Evolutionary conservation across 192 early-diverging fungal genomes (phyloP).

Genomic region (Powellomyces hirtus): DNA sequence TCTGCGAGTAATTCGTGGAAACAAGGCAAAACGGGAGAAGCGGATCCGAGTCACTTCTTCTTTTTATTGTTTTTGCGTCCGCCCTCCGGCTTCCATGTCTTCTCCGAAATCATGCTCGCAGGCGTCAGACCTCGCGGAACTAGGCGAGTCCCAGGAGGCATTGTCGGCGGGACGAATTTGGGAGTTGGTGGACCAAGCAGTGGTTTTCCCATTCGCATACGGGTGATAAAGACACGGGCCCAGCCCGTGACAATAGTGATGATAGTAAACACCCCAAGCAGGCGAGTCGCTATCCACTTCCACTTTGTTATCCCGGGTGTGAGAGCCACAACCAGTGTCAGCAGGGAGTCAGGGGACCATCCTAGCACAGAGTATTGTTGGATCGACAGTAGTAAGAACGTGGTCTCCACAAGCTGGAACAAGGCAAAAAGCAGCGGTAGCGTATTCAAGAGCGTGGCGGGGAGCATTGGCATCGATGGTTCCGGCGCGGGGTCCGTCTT

Average conservation of each 20-base stretch:
- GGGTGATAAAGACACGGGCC: constrained; percentile 1
- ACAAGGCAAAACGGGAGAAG: no score
- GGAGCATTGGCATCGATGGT: background rate
- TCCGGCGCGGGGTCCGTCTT: no score
- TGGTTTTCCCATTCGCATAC: background rate
- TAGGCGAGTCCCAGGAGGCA: background rate
- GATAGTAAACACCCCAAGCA: background rate
- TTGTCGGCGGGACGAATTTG: background rate
- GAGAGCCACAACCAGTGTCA: background rate
- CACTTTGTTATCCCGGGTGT: background rate
- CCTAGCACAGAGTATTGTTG: background rate
- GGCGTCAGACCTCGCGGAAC: constrained; percentile 15
- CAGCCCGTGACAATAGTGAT: constrained; percentile 4
- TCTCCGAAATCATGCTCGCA: constrained; percentile 9
- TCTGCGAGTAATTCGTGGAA: no score
- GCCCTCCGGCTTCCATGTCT: constrained; percentile 4
- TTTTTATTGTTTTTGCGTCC: background rate
- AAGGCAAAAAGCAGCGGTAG: background rate
- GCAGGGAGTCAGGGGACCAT: background rate
- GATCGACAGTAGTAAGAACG: background rate
- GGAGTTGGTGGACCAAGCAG: background rate
- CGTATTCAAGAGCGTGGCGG: background rate
- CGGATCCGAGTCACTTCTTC: no score
- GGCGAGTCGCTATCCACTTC: constrained; percentile 4
- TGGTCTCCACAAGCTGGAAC: background rate